Base-by-base conservation (phyloP, 2,329 filamentous ascomycete species). In the Arthrobotrys iridis region DNA sequence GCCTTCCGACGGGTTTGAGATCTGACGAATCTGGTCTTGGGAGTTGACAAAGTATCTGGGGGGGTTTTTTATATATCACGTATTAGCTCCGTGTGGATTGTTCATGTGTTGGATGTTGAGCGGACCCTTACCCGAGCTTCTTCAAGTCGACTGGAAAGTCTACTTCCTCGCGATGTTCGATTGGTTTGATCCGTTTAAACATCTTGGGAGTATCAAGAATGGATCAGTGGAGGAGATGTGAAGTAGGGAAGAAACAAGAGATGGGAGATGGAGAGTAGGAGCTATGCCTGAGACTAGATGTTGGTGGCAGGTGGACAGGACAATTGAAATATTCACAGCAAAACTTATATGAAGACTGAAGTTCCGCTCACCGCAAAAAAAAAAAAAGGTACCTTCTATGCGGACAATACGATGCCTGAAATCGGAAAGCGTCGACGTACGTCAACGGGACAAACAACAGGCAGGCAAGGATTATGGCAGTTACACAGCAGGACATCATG, bases 31-130 rank as follows among this genome's bases (percentile, higher is more conserved):
- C 79, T 94, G 88, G 78, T 94, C 92, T 0, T 88, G 82, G 0
- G 89, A 85, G 78, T 92, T 93, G 82, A 96, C 82, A 81, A 92
- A 93, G 82, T 93, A 96, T n/a, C n/a, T n/a, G n/a, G n/a, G n/a
- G n/a, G n/a, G n/a, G 45, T 92, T 93, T 18, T 26, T 35, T 15
- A 7, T n/a, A n/a, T n/a, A n/a, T 37, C 37, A 11, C 5, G n/a
- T 11, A 13, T 46, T 26, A 46, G 43, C 43, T 20, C 13, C 26
- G 1, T 26, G 46, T 3, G 22, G 45, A 37, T 37, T 24, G 26
- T 45, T 26, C 4, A 20, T 22, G 6, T 8, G 26, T 10, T 75
- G 80, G 24, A 5, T 33, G 28, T n/a, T 59, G 11, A 46, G 13
- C 37, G 35, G 20, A 0, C 46, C 26, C 85, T 79, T 83, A 94